Conservation (phyloP, 208 protist species). For the Trypanosoma melophagium region DNA sequence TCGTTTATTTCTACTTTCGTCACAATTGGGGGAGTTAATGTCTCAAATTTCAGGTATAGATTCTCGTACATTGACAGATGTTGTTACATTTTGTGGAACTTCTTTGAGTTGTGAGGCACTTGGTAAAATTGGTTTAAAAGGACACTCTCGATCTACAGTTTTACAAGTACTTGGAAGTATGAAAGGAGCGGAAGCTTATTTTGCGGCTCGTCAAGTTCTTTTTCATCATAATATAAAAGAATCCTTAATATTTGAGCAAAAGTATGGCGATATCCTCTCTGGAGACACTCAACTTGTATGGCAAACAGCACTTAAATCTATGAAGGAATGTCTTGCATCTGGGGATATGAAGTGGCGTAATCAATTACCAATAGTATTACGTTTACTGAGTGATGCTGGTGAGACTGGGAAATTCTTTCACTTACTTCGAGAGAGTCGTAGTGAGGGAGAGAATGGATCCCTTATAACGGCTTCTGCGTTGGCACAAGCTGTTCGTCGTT, state of each 20-base stretch:
- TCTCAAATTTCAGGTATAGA: conserved; percentile 15
- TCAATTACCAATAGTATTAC: conserved; percentile 50
- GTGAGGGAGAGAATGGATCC: conserved; percentile 24
- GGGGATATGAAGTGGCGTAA: conserved; percentile 52
- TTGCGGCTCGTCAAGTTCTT: conserved; percentile 43
- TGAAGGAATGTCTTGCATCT: conserved; percentile 26
- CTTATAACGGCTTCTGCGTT: conserved; percentile 59
- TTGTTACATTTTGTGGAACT: conserved; percentile 28
- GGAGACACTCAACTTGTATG: conserved; percentile 45
- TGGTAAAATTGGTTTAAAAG: conserved; percentile 25
- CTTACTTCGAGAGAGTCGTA: conserved; percentile 44
- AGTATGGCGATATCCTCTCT: conserved; percentile 61
- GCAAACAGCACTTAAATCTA: conserved; percentile 43
- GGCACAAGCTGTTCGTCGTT: conserved; percentile 44
- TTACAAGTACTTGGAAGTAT: conserved; percentile 43
- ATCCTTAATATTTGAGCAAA: conserved; percentile 41
- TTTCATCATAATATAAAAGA: conserved; percentile 29
- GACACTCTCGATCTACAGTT: conserved; percentile 20
- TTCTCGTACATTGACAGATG: conserved; percentile 5
- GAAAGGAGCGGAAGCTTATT: conserved; percentile 56
- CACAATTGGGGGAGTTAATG: conserved; percentile 25
- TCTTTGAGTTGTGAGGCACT: conserved; percentile 29
- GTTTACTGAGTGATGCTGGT: conserved; percentile 83
- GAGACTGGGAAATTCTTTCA: conserved; percentile 42
- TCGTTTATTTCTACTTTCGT: conserved; percentile 34